Base-by-base conservation (phyloP, 148 eudicot species). In the Rhododendron williamsianum region DNA sequence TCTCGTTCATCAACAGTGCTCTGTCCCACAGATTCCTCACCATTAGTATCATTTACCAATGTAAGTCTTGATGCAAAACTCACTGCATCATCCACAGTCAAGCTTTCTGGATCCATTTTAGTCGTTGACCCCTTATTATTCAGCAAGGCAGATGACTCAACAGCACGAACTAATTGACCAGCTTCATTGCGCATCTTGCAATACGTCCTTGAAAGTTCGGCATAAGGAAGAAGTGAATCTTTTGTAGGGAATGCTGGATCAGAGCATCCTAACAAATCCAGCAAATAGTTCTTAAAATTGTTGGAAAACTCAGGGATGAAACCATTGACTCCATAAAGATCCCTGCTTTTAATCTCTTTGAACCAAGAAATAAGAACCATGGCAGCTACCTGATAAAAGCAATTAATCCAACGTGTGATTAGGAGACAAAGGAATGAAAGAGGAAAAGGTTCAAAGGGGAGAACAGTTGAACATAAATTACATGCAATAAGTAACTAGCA, bases 341-440 rank as follows among this genome's bases (percentile, higher is more conserved):
- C 84, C 46, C 82, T 82, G 80, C 41, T 71, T 86, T 90, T 93
- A 81, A 94, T 89, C 87, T 97, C 98, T 85, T 93, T 93, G 82
- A 93, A 97, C 99, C 99, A 97, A 72, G 99, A 93, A 85, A 97
- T 93, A 84, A 97, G 91, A 84, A 97, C 92, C 98, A 97, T 87
- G 3, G 99, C 91, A 76, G 94, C 95, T 86, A 97, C 96, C 94
- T 92, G 88, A 48, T 36, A 82, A 71, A 78, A 81, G 63, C 76
- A 87, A 72, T 83, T 45, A 83, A 81, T 18, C 49, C 19, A 72
- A 79, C 21, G 12, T 49, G 48, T 33, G 60, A 81, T 49, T 18
- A 35, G 21, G 48, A 45, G 45, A 27, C 41, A 25, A 41, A 56
- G 25, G 78, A 72, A 25, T 15, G 21, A 9, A 27, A 36, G 18